Evolutionary conservation across 2,329 filamentous ascomycete species (phyloP).

Genomic region (Neurospora sp.): DNA sequence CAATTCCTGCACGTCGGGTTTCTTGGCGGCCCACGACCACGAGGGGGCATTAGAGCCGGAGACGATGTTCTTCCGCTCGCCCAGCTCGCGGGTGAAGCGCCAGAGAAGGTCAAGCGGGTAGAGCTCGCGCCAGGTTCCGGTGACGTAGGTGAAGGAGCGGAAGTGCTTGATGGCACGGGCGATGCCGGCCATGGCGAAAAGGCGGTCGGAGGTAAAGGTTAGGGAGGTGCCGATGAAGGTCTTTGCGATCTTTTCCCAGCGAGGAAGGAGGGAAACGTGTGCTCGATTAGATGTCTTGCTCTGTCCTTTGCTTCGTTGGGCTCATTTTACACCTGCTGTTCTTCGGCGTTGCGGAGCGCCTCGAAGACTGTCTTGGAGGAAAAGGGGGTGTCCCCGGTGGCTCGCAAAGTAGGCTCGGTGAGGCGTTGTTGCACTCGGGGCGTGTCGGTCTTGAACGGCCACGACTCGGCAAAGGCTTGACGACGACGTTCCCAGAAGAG

Average conservation of each 20-base stretch:
- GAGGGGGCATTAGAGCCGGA: not conserved
- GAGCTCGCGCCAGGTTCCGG: constrained; percentile 4
- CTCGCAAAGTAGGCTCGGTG: not conserved
- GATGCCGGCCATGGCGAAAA: constrained; percentile 5
- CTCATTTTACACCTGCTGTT: no score
- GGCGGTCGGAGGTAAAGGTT: not conserved
- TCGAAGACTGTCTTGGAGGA: not conserved
- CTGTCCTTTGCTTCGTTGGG: no score
- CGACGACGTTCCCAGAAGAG: constrained; percentile 15
- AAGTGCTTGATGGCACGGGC: constrained; percentile 1
- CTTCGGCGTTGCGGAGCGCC: not conserved
- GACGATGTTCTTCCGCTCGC: not conserved
- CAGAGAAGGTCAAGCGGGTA: constrained; percentile 6
- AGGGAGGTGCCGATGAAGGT: not conserved
- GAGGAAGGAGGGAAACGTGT: not conserved
- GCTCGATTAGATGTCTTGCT: not conserved
- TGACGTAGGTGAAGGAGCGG: constrained; percentile 2
- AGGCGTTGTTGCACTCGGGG: not conserved
- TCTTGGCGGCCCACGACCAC: not conserved
- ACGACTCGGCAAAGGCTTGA: not conserved
- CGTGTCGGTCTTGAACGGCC: not conserved
- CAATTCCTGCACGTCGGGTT: not conserved
- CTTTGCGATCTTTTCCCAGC: not conserved
- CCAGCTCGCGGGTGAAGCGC: constrained; percentile 1
- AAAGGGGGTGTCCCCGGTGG: not conserved